Evolutionary conservation across 176 grass and related monocot species (phyloP), one percentile per base, ranked within the genome.

Genomic region (Rhynchospora breviuscula): DNA sequence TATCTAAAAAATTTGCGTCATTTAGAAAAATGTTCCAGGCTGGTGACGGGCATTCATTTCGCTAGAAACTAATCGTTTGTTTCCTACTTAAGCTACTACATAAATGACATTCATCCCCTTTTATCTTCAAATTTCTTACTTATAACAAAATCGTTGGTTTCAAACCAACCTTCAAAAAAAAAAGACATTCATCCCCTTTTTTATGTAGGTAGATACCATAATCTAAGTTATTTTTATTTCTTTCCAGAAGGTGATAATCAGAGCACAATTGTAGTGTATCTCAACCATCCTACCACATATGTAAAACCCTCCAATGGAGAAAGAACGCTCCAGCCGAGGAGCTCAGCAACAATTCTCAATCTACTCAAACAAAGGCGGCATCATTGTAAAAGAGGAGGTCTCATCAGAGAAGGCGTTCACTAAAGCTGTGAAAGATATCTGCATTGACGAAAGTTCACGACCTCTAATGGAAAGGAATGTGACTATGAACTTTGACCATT

Each of bases 361-460:
- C 80, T 82, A 82, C 43, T 82, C 80, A 25, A 82, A 82, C 80
- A 82, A 82, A 82, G 80, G 80, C 10, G 80, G 80, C 43, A 82
- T 82, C 6, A 59, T 82, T 23, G 80, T 82, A 29, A 82, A 82
- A n/a, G 80, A 82, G 46, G 80, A 82, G 63, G 61, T 82, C 25
- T 52, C 80, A 0, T 82, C 80, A 10, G 80, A 82, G 60, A 82
- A 82, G 62, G 80, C 58, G 0, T 82, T 82, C 13, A 82, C 62
- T 66, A 82, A 82, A 15, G 60, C 59, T 0, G 80, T 82, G 62
- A 82, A 82, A 31, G 80, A 82, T 29, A 56, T 82, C 12, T 44
- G 45, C 62, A 54, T 82, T 1, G 62, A 82, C 45, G 62, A 68
- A 29, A 82, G 63, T 13, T 22, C 80, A 4, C 44, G 67, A 10